These are phyloP conservation scores for Backusella parvicylindrica DNA, from an alignment of 192 early-diverging fungal species.

Conservation along the genomic window DNA sequence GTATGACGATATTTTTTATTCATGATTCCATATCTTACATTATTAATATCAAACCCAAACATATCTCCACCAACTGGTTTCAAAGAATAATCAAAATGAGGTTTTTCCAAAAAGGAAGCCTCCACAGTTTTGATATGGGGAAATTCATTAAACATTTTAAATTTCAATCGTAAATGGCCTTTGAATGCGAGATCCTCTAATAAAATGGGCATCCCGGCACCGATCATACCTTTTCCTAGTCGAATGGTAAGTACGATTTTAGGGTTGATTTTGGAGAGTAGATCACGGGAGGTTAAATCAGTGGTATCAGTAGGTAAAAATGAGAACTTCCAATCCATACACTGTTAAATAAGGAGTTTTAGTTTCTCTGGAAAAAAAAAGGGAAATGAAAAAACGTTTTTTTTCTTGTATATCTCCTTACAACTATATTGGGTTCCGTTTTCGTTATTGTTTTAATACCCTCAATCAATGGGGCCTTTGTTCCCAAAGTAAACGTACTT, in stretches of 20 bases:
- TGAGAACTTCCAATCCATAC: slow-evolving; percentile 89
- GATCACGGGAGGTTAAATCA: slow-evolving; percentile 65
- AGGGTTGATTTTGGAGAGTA: slow-evolving; percentile 72
- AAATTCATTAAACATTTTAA: slow-evolving; percentile 83
- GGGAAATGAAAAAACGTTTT: not conserved
- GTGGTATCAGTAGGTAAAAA: slow-evolving; percentile 80
- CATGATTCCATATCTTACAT: slow-evolving; percentile 40
- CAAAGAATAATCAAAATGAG: slow-evolving; percentile 83
- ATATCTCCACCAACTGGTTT: slow-evolving; percentile 85
- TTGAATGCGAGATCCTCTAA: slow-evolving; percentile 83
- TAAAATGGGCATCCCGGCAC: slow-evolving; percentile 80
- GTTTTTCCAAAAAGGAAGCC: slow-evolving; percentile 79
- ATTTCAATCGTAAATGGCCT: slow-evolving; percentile 68
- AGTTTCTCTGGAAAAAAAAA: not conserved
- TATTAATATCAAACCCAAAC: slow-evolving; percentile 82
- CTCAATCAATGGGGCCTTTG: slow-evolving; percentile 71
- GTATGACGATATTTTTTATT: not conserved
- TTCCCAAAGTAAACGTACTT: slow-evolving; percentile 73
- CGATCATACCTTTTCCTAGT: slow-evolving; percentile 81
- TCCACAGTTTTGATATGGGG: slow-evolving; percentile 84
- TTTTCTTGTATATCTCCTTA: slow-evolving; percentile 30
- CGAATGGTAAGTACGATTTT: slow-evolving; percentile 84
- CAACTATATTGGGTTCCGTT: slow-evolving; percentile 69
- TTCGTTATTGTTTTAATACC: slow-evolving; percentile 68
- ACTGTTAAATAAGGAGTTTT: slow-evolving; percentile 25